phyloP scores from a whole-genome alignment of 257 asterid species.

The Scutellaria minor region DNA sequence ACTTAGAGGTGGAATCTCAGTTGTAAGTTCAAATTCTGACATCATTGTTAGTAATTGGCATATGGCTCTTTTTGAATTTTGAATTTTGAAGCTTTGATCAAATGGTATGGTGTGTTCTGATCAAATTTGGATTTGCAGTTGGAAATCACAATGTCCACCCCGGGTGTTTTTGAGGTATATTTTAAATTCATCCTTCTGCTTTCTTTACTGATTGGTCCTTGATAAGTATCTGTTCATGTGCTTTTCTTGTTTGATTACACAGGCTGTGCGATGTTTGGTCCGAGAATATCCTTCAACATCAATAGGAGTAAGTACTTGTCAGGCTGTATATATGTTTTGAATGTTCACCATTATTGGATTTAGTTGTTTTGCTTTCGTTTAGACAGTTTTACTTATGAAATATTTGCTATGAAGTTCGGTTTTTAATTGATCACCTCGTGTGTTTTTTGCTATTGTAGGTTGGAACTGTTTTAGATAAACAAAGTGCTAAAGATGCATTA shows the following conservation, averaged over 20 bases:
- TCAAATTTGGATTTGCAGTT: slow-evolving; percentile 52
- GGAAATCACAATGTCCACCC: slow-evolving; percentile 76
- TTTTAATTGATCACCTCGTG: background rate
- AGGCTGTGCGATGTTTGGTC: slow-evolving; percentile 65
- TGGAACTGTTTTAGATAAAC: slow-evolving; percentile 68
- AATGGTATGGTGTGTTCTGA: slow-evolving; percentile 22
- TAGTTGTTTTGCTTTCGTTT: background rate
- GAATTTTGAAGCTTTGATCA: background rate
- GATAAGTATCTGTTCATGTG: slow-evolving; percentile 12
- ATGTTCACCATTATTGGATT: slow-evolving; percentile 17
- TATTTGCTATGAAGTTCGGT: background rate
- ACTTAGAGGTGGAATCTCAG: slow-evolving; percentile 66
- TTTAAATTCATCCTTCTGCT: background rate
- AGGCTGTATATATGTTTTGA: background rate
- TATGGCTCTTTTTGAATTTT: background rate
- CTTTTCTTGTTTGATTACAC: slow-evolving; percentile 17
- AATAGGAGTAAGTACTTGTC: slow-evolving; percentile 66
- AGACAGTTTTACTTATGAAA: background rate
- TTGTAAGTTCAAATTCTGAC: slow-evolving; percentile 52
- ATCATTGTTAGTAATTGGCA: background rate
- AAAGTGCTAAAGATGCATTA: slow-evolving; percentile 60
- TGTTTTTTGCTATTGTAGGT: slow-evolving; percentile 49
- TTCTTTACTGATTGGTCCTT: slow-evolving; percentile 1
- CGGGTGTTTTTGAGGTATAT: slow-evolving; percentile 78
- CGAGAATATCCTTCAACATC: slow-evolving; percentile 65